phyloP scores from a whole-genome alignment of 257 asterid genomes.

The Solanum bulbocastanum region DNA sequence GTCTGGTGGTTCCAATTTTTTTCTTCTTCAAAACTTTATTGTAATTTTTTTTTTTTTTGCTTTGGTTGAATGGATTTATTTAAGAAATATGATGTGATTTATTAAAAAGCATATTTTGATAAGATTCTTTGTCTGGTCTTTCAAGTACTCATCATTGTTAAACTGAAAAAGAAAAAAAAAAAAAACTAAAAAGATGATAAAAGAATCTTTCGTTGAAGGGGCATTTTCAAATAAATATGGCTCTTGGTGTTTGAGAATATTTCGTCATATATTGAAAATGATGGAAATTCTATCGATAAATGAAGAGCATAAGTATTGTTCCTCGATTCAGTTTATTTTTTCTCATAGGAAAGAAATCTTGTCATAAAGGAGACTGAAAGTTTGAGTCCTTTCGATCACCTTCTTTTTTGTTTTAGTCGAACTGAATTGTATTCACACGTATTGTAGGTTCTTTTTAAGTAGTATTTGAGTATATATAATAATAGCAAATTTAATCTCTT shows the following conservation, averaged over 20 bases:
- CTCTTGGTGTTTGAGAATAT: neutral
- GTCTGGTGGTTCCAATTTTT: neutral
- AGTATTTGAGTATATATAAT: neutral
- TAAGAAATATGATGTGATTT: slow-evolving; percentile 3
- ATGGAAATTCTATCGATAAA: neutral
- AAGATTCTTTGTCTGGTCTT: slow-evolving; percentile 1
- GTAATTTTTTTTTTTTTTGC: neutral
- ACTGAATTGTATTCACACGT: neutral
- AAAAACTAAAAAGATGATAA: neutral
- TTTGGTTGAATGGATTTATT: neutral
- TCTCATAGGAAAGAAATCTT: neutral
- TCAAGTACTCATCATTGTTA: neutral
- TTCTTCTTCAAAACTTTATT: neutral
- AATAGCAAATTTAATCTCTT: neutral
- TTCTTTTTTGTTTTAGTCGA: neutral
- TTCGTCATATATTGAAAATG: neutral
- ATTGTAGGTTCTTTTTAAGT: neutral
- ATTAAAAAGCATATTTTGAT: neutral
- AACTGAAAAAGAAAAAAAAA: neutral
- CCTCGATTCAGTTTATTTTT: neutral
- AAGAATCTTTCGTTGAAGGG: neutral
- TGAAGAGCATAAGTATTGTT: neutral
- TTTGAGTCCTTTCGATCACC: neutral
- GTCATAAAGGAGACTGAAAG: neutral
- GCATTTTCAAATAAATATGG: neutral